A percentile compares a stretch with the other conserved stretches of the same genome.
phyloP scores from a whole-genome alignment of 208 protist species.

The Trichomonas tenax region DNA sequence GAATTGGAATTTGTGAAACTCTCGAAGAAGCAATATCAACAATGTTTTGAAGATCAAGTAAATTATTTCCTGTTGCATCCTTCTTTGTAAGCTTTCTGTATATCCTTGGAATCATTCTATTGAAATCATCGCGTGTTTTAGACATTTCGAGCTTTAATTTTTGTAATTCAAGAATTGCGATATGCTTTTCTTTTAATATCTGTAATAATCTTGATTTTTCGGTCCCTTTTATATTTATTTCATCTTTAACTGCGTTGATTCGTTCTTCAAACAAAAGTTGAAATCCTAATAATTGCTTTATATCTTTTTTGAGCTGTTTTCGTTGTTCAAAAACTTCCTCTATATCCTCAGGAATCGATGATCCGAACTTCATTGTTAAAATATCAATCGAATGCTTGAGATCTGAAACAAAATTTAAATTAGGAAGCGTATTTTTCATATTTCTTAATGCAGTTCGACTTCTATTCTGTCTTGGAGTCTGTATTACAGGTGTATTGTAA shows the following conservation, averaged over 20 bases:
- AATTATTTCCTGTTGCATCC: background rate
- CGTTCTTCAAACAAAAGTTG: background rate
- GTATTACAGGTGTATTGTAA: background rate
- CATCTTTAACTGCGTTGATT: background rate
- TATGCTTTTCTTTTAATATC: background rate
- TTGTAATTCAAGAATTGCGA: background rate
- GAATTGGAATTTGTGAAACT: background rate
- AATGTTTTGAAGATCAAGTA: background rate
- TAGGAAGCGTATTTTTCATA: background rate
- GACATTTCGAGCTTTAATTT: background rate
- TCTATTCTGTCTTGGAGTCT: background rate
- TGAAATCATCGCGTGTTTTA: background rate
- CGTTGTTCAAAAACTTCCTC: background rate
- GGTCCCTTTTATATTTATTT: background rate
- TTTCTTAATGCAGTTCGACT: background rate
- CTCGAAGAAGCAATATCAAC: background rate
- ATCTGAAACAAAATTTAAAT: background rate
- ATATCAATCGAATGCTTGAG: background rate
- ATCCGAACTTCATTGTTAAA: background rate
- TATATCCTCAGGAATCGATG: background rate
- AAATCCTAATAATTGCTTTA: background rate
- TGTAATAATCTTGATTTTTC: background rate
- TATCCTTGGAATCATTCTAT: background rate
- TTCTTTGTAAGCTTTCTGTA: background rate
- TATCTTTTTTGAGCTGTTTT: background rate